Conservation (phyloP, 805 yeast genomes). For the Kazachstania viticola region DNA sequence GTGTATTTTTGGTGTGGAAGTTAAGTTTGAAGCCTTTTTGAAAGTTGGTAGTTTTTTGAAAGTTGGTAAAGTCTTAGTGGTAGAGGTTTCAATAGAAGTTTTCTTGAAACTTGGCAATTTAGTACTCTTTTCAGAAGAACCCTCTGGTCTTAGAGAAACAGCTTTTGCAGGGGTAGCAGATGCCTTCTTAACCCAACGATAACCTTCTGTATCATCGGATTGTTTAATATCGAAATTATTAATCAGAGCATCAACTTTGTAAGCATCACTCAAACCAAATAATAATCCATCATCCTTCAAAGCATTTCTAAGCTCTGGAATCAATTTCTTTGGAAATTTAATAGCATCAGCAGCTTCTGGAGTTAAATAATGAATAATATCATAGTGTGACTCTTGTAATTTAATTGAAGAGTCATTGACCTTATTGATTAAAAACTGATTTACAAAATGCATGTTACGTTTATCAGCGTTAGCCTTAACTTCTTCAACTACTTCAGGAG, state of each 20-base stretch:
- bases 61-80: too few relatives aligned
- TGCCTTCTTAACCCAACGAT: slow-evolving; percentile 47
- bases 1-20: background rate
- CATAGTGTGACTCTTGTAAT: slow-evolving; percentile 29
- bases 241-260: slow-evolving; percentile 48
- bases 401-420: slow-evolving; percentile 38
- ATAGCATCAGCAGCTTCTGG: slow-evolving; percentile 37
- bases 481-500: slow-evolving; percentile 34
- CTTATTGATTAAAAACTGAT: slow-evolving; percentile 48
- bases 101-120: slow-evolving; percentile 17
- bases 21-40: slow-evolving; percentile 7
- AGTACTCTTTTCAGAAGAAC: slow-evolving; percentile 7
- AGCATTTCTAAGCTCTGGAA: slow-evolving; percentile 30
- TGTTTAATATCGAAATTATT: slow-evolving; percentile 40
- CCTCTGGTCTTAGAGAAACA: slow-evolving; percentile 21
- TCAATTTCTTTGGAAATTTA: slow-evolving; percentile 36
- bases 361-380: slow-evolving; percentile 41
- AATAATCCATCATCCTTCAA: slow-evolving; percentile 36
- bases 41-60: slow-evolving; percentile 25
- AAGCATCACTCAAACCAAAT: slow-evolving; percentile 36
- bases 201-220: slow-evolving; percentile 26
- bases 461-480: slow-evolving; percentile 28
- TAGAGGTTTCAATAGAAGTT: background rate
- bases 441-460: slow-evolving; percentile 20
- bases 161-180: slow-evolving; percentile 22